Base-by-base conservation (phyloP, 495 filamentous ascomycete species). In the Aspergillus hancockii region DNA sequence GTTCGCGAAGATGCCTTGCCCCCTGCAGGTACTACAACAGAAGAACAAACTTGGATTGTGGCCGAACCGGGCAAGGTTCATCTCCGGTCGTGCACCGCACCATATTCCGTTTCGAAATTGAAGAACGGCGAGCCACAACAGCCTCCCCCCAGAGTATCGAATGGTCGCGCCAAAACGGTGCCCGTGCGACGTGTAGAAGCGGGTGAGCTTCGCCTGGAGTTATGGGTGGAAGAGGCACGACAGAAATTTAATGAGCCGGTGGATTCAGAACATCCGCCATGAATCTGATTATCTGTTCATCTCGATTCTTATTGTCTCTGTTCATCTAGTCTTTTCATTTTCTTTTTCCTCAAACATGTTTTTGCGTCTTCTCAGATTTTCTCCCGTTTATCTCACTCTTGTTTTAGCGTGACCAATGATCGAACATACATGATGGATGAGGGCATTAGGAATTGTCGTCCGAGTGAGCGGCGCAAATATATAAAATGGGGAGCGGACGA, bases 1-100 rank as follows among this genome's bases (percentile, higher is more conserved):
- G 76, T 97, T 60, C 83, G 85, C 36, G 87, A 90, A 52, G 85
- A 90, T 49, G 83, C 83, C 3, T 79, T 86, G 40, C 83, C 88
- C 21, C 94, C 92, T n/a, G 85, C 92, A 61, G 86, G 86, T 41
- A 85, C 77, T 12, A 80, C 77, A 79, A 75, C 67, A 58, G 76
- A 79, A 60, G 77, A 81, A 66, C 75, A 77, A 52, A 75, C 75
- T 18, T 83, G 81, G 81, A 76, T 83, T 61, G 78, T 81, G 40
- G 80, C 81, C 54, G 80, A 83, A 60, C 80, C 78, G 31, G 76
- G 73, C 49, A 75, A 76, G 61, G 76, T 79, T 30, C 74, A 79
- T 52, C 62, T 77, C 30, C 64, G 73, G 63, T 78, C 75, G 46
- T 77, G 77, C 59, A 76, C 77, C 38, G 77, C 77, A 14, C 75